These are phyloP conservation scores for Aureobasidium vineae DNA, from an alignment of 2,329 filamentous ascomycete species.

Conservation along the genomic window DNA sequence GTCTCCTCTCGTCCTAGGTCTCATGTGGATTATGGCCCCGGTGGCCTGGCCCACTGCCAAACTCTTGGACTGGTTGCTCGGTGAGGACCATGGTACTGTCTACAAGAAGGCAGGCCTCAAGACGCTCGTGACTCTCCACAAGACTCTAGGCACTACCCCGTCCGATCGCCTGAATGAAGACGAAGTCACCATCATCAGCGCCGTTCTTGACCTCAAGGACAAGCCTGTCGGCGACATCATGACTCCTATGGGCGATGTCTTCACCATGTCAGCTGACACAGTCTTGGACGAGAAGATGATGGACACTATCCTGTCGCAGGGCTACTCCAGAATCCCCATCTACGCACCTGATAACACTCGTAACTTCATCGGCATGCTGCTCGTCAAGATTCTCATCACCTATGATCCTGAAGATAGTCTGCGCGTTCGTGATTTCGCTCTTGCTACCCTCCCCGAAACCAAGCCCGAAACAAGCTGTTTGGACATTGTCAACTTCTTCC, in stretches of 20 bases:
- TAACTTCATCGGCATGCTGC: constrained; percentile 95
- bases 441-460: constrained; percentile 93
- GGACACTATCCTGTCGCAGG: constrained; percentile 87
- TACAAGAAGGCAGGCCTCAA: constrained; percentile 99
- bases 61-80: constrained; percentile 87
- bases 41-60: constrained; percentile 95
- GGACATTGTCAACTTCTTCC: constrained; percentile 99
- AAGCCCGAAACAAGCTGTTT: constrained; percentile 92
- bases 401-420: constrained; percentile 94
- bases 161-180: constrained; percentile 90
- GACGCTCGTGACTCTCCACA: constrained; percentile 91
- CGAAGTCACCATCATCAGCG: constrained; percentile 98
- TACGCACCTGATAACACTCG: constrained; percentile 77
- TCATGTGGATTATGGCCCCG: constrained; percentile 92
- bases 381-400: constrained; percentile 98
- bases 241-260: constrained; percentile 98
- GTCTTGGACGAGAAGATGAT: constrained; percentile 91
- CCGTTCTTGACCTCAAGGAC: constrained; percentile 92
- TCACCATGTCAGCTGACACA: constrained; percentile 93
- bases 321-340: constrained; percentile 95
- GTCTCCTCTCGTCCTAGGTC: constrained; percentile 76
- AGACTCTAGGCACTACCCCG: constrained; percentile 79
- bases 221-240: constrained; percentile 95
- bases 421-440: constrained; percentile 81
- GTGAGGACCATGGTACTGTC: constrained; percentile 90